Percentiles rank a stretch among this genome's conserved stretches.
Conservation (phyloP, 169 alveolate species). For the Toxoplasma gondii region DNA sequence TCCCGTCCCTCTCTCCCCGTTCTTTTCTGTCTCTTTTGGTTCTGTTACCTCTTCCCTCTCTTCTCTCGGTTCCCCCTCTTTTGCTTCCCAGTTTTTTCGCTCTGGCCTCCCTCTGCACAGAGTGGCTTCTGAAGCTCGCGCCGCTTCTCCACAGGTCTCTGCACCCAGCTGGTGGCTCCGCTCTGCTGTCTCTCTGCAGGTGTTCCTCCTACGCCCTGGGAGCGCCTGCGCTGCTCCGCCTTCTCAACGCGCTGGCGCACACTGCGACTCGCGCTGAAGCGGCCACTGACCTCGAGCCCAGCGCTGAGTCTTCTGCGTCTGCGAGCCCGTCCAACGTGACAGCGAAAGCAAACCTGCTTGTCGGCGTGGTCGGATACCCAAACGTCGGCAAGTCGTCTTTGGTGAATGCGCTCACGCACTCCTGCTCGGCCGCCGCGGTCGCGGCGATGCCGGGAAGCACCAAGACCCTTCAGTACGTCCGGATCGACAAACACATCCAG, state of each 20-base stretch:
- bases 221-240: slow-evolving; percentile 44
- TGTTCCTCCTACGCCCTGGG: slow-evolving; percentile 24
- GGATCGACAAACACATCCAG: slow-evolving; percentile 88
- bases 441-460: slow-evolving; percentile 95
- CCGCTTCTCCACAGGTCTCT: background rate
- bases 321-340: background rate
- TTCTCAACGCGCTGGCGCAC: background rate
- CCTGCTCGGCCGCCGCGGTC: slow-evolving; percentile 87
- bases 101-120: background rate
- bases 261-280: background rate
- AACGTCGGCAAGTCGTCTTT: slow-evolving; percentile 94
- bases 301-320: background rate
- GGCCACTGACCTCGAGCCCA: background rate
- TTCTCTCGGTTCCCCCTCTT: background rate
- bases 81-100: no score
- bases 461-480: slow-evolving; percentile 87
- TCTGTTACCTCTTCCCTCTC: no score
- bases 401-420: slow-evolving; percentile 90
- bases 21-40: no score
- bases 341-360: slow-evolving; percentile 82
- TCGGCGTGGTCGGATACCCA: slow-evolving; percentile 95
- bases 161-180: background rate
- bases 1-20: no score
- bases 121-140: background rate
- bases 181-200: background rate